Conservation (phyloP, 768 basidiomycete species). For the Suillus decipiens region DNA sequence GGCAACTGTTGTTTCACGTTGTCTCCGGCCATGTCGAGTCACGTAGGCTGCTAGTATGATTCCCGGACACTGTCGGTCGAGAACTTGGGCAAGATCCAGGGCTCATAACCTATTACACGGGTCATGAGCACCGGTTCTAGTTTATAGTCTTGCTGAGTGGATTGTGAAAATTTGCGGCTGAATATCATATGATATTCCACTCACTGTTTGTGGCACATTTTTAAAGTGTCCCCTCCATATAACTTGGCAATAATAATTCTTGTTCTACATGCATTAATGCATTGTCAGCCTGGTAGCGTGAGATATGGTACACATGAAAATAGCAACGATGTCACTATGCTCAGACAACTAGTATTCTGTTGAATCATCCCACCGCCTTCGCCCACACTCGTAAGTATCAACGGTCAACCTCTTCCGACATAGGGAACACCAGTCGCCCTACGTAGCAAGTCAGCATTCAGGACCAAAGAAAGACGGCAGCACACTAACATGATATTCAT, state of each 20-base stretch:
- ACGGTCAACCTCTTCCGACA: slow-evolving; percentile 45
- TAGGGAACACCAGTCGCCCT: slow-evolving; percentile 51
- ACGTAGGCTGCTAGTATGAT: not conserved
- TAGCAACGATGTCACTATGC: not conserved
- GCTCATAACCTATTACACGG: not conserved
- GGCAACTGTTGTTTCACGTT: not conserved
- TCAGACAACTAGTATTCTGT: not conserved
- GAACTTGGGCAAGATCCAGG: not conserved
- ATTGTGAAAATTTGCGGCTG: not conserved
- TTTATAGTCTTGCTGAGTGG: not conserved
- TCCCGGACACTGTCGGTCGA: not conserved
- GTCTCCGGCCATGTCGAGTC: not conserved
- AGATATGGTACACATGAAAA: not conserved
- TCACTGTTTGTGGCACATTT: not conserved
- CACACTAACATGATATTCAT: slow-evolving; percentile 71
- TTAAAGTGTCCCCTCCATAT: not conserved
- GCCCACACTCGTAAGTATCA: not conserved
- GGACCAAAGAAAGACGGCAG: not conserved
- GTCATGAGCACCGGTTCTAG: not conserved
- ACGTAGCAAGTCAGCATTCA: not conserved
- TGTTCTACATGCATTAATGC: not conserved
- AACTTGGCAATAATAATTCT: not conserved
- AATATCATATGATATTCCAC: not conserved
- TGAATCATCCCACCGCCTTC: not conserved
- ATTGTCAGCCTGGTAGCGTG: not conserved